Evolutionary conservation across 225 moss, liverwort and hornwort species (phyloP), one percentile per base, ranked within the genome.

Genomic region (Marchantia paleacea): DNA sequence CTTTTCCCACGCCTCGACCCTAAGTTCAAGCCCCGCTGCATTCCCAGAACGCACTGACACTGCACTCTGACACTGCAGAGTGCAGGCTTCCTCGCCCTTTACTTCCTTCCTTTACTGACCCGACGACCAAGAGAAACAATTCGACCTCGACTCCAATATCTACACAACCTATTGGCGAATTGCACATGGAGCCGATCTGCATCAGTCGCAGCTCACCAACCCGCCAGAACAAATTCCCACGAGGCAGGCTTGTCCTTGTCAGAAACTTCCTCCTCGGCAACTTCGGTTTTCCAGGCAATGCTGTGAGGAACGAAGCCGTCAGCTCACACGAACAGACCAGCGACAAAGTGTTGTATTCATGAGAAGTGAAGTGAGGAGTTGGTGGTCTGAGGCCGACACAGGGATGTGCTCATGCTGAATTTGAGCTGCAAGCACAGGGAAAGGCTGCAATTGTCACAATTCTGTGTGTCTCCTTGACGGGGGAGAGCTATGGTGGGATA

Each of bases 401-500:
- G 55, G 8, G 52, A 80, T 53, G 71, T 72, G 84, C 70, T 80
- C 64, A 78, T 70, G 77, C 77, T 55, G 31, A 14, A 15, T 19
- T 30, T 13, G 81, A 78, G 75, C 61, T 7, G 51, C 18, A 7
- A 77, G 84, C 29, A 49, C 68, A 48, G 75, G 64, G 49, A 51
- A 13, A 19, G 14, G 29, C 60, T 53, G 63, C 24, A 78, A 74
- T 80, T 81, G 65, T 10, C 26, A 55, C 25, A 81, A 81, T 84
- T 84, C 61, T 72, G 65, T 12, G 61, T 52, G 65, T 20, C 22
- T 48, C 28, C 5, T 62, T 28, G 63, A 50, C 52, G 63, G 0
- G 47, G 25, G 58, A 26, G 52, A 81, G 84, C 77, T n/a, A 84
- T 80, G 84, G 80, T 96, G 72, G 96, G 96, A 61, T 96, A 96